Evolutionary conservation across 1,284 basidiomycete species (phyloP).

Genomic region (Ganoderma leucocontextum): DNA sequence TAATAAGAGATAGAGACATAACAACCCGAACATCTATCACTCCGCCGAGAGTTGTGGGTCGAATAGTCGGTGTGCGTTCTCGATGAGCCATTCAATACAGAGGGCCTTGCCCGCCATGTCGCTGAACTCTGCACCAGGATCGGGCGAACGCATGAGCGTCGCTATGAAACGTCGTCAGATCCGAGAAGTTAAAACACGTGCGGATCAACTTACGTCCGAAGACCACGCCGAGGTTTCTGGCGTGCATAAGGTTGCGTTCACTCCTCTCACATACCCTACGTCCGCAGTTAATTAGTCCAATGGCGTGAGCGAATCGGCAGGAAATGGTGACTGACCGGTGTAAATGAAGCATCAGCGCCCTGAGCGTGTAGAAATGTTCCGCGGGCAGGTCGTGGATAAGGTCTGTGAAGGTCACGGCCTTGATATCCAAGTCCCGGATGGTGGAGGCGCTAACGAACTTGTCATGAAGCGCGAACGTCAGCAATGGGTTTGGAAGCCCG

Average conservation of each 20-base stretch:
- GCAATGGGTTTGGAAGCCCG: conserved; percentile 86
- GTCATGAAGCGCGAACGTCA: conserved; percentile 93
- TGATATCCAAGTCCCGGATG: conserved; percentile 69
- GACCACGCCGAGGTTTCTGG: conserved; percentile 97
- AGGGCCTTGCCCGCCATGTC: conserved; percentile 97
- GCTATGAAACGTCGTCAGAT: conserved; percentile 58
- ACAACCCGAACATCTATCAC: conserved; percentile 3
- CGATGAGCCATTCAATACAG: conserved; percentile 91
- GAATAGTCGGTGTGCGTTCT: conserved; percentile 82
- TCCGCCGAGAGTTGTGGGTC: conserved; percentile 23
- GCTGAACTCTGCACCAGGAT: conserved; percentile 90
- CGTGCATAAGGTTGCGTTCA: conserved; percentile 91
- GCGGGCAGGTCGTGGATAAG: conserved; percentile 83
- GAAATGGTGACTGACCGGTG: conserved; percentile 62
- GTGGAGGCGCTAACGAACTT: conserved; percentile 84
- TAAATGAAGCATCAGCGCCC: conserved; percentile 87
- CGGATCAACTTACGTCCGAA: conserved; percentile 87
- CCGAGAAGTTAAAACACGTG: conserved; percentile 7
- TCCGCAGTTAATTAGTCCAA: neutral
- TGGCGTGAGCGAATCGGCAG: neutral
- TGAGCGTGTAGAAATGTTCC: conserved; percentile 89
- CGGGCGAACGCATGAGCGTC: conserved; percentile 90
- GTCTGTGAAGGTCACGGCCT: conserved; percentile 70
- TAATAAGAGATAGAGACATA: conserved; percentile 13
- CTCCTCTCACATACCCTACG: conserved; percentile 75